phyloP scores from a whole-genome alignment of 352 stramenopile species.

The Phytophthora sojae region DNA sequence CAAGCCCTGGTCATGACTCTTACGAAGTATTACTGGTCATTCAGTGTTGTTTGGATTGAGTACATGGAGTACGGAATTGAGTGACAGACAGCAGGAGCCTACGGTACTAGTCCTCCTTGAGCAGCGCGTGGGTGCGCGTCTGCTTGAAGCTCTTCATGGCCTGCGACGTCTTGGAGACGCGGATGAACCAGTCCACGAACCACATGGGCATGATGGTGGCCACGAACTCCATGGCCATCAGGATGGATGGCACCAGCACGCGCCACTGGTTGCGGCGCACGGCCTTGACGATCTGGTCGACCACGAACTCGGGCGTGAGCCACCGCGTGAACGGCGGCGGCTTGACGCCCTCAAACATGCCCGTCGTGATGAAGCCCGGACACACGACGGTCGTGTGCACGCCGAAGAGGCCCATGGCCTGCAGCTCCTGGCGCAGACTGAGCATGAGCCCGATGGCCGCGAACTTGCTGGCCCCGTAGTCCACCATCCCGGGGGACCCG shows the following conservation, averaged over 20 bases:
- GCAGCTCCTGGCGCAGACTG: slow-evolving; percentile 60
- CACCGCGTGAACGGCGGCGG: slow-evolving; percentile 46
- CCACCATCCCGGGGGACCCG: slow-evolving; percentile 53
- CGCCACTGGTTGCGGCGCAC: slow-evolving; percentile 59
- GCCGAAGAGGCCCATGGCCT: slow-evolving; percentile 41
- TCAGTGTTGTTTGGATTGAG: no score
- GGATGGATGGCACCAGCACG: slow-evolving; percentile 43
- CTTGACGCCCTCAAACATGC: slow-evolving; percentile 70
- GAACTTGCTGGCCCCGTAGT: slow-evolving; percentile 65
- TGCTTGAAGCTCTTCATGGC: slow-evolving; percentile 53
- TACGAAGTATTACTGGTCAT: no score
- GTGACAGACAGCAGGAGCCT: no score
- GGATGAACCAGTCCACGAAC: slow-evolving; percentile 48
- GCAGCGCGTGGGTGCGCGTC: slow-evolving; percentile 43
- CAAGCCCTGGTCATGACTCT: no score
- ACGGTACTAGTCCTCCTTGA: slow-evolving; percentile 40
- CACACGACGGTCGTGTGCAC: slow-evolving; percentile 66
- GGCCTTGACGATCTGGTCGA: slow-evolving; percentile 50
- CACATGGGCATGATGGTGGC: slow-evolving; percentile 47
- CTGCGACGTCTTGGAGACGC: slow-evolving; percentile 46
- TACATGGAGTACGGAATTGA: no score
- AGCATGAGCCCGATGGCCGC: slow-evolving; percentile 53
- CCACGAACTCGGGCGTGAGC: slow-evolving; percentile 58
- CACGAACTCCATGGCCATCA: slow-evolving; percentile 44
- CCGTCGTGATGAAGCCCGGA: slow-evolving; percentile 66